A percentile compares a stretch with the other conserved stretches of the same genome.
These are phyloP conservation scores for Colletotrichum phormii DNA, from an alignment of 2,329 filamentous ascomycete genomes.

Conservation along the genomic window DNA sequence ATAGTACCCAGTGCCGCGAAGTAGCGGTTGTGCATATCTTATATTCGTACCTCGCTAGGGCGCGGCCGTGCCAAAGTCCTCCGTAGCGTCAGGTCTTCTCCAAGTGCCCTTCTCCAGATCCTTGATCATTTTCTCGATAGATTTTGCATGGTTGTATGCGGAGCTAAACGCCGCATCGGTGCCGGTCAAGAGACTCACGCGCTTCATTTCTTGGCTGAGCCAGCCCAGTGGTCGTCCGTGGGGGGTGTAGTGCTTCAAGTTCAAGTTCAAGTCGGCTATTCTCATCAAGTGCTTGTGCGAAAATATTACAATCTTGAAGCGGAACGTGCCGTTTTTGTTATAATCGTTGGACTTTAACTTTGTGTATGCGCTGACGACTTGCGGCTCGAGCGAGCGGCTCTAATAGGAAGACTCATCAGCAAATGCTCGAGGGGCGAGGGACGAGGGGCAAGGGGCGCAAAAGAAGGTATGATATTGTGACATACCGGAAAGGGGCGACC, in stretches of 20 bases:
- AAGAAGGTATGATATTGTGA: not conserved
- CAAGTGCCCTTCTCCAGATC: slow-evolving; percentile 78
- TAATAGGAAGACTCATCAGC: not conserved
- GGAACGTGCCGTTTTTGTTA: not conserved
- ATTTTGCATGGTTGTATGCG: not conserved
- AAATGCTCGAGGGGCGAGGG: too few relatives aligned
- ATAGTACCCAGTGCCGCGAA: not conserved
- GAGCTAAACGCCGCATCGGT: not conserved
- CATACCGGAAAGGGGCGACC: not conserved
- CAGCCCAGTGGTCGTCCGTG: not conserved
- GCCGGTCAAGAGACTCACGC: not conserved
- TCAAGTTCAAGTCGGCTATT: not conserved
- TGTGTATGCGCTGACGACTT: not conserved
- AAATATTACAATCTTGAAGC: not conserved
- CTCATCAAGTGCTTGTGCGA: not conserved
- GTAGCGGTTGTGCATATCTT: not conserved
- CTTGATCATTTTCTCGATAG: slow-evolving; percentile 53
- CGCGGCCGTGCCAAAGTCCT: slow-evolving; percentile 69
- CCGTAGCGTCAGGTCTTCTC: slow-evolving; percentile 77
- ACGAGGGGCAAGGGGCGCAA: not conserved
- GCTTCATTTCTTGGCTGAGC: slow-evolving; percentile 18
- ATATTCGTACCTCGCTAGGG: not conserved
- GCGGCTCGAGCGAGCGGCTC: not conserved
- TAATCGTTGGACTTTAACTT: not conserved
- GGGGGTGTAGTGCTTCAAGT: not conserved